Base-by-base conservation (phyloP, 2,329 filamentous ascomycete species). In the Curvularia spicifera region DNA sequence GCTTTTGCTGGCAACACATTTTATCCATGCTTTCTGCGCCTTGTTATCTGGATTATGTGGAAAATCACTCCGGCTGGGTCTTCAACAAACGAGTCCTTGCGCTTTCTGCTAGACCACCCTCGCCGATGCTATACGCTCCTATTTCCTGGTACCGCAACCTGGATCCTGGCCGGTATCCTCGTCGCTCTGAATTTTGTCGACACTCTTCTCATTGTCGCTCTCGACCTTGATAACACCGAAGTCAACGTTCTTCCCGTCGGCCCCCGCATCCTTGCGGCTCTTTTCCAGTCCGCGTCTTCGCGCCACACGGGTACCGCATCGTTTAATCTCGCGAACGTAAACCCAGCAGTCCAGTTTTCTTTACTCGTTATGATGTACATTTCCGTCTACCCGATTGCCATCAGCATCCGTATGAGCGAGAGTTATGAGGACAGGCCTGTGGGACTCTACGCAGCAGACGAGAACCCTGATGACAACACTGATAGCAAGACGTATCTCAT, bases 301-400 rank as follows among this genome's bases (percentile, higher is more conserved):
- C 84, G 95, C 72, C 98, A 95, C 0, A 94, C 95, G 2, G 94
- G 95, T 0, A 97, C 97, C 70, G 84, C 90, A 1, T 90, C 90
- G 24, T 86, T 98, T 66, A 92, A 89, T 71, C 79, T 98, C 29
- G 81, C 90, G 0, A 79, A 85, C 0, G 81, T 99, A 0, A 93
- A 98, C 64, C 93, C 95, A 0, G 95, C 90, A 2, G 91, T 97
- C 55, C 93, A 97, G 69, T 92, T 96, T 9, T 91, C 93, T 20
- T 97, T 97, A 79, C 82, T 98, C 76, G 89, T 98, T 76, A 98
- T 98, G 94, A 98, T 98, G 95, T 98, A 98, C 78, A 97, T 98
- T 60, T 97, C 93, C 57, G 91, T 97, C 59, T 96, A 97, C 67
- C 94, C 94, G 2, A 96, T 98, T 68, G 94, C 95, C 71, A 98